Conservation (phyloP, 331 rosid species). For the Phaseolus coccineus region DNA sequence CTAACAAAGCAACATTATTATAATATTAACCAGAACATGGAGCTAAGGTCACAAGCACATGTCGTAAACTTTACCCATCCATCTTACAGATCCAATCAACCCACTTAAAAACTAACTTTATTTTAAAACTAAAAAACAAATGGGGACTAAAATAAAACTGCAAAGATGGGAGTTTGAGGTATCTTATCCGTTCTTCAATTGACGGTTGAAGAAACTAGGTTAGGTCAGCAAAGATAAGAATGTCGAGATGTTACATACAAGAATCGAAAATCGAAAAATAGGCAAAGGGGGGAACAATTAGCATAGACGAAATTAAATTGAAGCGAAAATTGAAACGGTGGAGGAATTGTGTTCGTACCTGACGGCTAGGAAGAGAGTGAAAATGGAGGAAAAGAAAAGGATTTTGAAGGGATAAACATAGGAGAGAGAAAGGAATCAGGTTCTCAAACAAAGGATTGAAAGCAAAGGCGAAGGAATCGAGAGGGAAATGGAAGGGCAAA, state of each 20-base stretch:
- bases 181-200: conserved; percentile 16
- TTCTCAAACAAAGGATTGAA: conserved; percentile 53
- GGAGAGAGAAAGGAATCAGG: conserved; percentile 39
- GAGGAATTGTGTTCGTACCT: conserved; percentile 46
- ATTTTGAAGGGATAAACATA: conserved; percentile 33
- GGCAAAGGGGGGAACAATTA: neutral
- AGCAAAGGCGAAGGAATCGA: conserved; percentile 58
- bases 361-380: conserved; percentile 27
- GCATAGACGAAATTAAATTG: neutral
- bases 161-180: conserved; percentile 1
- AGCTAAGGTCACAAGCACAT: conserved; percentile 53
- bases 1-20: conserved; percentile 47
- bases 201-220: neutral
- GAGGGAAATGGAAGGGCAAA: conserved; percentile 44
- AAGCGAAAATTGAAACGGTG: neutral
- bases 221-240: conserved; percentile 1
- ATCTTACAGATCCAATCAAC: conserved; percentile 55
- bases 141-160: conserved; percentile 23
- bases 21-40: conserved; percentile 52
- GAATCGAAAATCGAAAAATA: conserved; percentile 22
- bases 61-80: conserved; percentile 46
- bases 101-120: conserved; percentile 3
- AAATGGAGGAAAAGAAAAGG: conserved; percentile 38
- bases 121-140: conserved; percentile 6
- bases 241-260: neutral